Evolutionary conservation across 768 basidiomycete species (phyloP).

Genomic region (Pleurotus platypus): DNA sequence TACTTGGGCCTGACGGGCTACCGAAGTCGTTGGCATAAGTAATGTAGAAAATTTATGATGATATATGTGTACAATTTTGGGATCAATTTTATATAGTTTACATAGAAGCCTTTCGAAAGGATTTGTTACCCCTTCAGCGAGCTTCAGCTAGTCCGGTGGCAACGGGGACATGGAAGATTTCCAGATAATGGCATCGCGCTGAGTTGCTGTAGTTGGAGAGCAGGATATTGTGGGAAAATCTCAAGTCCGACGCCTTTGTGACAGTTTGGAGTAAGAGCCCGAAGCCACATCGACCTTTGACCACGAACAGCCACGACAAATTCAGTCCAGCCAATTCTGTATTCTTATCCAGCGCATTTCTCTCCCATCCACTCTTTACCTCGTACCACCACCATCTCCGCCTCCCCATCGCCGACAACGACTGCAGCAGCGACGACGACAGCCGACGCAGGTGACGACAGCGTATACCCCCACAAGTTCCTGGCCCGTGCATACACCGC

Average conservation of each 20-base stretch:
- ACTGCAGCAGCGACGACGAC: no score
- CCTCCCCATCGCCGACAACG: not conserved
- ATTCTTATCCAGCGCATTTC: not conserved
- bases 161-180: not conserved
- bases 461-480: not conserved
- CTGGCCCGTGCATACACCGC: not conserved
- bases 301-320: constrained; percentile 53
- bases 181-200: not conserved
- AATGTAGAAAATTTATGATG: not conserved
- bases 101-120: not conserved
- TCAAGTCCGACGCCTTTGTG: constrained; percentile 8
- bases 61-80: not conserved
- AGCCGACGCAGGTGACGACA: not conserved
- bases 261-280: not conserved
- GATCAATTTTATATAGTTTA: not conserved
- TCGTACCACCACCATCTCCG: not conserved
- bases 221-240: constrained; percentile 1
- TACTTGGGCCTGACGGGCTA: constrained; percentile 67
- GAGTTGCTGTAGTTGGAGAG: not conserved
- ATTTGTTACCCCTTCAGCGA: no score
- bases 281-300: constrained; percentile 25
- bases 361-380: not conserved
- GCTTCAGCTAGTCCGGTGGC: not conserved
- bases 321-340: not conserved
- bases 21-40: constrained; percentile 44